Percentiles rank a stretch among this genome's conserved stretches.
Conservation (phyloP, 2,329 filamentous ascomycete species). For the Teratosphaeria destructans region DNA sequence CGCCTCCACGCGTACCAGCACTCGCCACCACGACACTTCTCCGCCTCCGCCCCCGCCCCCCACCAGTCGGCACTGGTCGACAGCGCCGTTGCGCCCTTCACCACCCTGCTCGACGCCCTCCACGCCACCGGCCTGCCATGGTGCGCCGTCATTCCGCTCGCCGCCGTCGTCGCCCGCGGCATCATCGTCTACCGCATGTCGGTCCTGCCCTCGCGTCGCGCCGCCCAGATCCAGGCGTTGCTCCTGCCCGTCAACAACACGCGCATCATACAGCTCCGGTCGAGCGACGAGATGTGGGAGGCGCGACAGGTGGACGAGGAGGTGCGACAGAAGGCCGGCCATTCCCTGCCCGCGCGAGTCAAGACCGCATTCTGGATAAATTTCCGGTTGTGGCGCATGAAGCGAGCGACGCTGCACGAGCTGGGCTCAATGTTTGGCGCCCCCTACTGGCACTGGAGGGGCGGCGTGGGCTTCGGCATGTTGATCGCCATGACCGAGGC, state of each 20-base stretch:
- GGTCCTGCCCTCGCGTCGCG: conserved; percentile 10
- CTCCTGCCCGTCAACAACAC: conserved; percentile 11
- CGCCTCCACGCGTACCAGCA: conserved; percentile 9
- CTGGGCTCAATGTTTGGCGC: conserved; percentile 11
- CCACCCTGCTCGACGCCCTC: conserved; percentile 15
- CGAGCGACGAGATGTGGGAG: too few relatives aligned
- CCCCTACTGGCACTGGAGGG: background rate
- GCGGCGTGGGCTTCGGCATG: conserved; percentile 13
- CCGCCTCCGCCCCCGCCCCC: conserved; percentile 12
- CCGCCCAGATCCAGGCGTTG: conserved; percentile 9
- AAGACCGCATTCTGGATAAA: background rate
- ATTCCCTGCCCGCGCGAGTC: background rate
- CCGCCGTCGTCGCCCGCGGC: conserved; percentile 21
- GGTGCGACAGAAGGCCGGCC: background rate
- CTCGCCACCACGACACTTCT: conserved; percentile 14
- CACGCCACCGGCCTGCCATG: conserved; percentile 22
- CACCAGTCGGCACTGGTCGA: conserved; percentile 5
- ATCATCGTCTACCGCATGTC: conserved; percentile 17
- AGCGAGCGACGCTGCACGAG: background rate
- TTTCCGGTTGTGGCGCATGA: background rate
- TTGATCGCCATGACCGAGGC: conserved; percentile 19
- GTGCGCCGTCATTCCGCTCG: conserved; percentile 19
- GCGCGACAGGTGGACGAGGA: background rate
- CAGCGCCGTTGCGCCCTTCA: conserved; percentile 7
- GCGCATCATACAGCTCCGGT: background rate